Evolutionary conservation across 441 rosid species (phyloP), one percentile per base, ranked within the genome.

Genomic region (Breynia disticha): DNA sequence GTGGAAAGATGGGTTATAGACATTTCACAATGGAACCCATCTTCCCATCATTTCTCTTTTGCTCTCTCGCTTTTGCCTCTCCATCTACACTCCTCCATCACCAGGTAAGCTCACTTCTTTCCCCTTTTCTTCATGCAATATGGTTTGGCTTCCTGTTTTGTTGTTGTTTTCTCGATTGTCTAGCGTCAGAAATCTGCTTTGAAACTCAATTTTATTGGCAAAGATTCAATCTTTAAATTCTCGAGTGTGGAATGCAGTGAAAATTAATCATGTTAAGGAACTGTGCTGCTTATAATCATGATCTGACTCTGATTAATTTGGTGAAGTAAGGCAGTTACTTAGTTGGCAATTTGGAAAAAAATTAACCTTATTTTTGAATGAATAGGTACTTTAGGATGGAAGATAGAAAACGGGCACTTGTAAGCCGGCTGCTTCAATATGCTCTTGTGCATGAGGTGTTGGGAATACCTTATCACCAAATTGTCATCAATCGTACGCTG

Each of bases 381-480:
- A 56, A 38, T 60, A 83, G 87, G 49, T 84, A 73, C 61, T 57
- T 76, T 59, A 77, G 55, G 67, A 54, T 38, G 57, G 87, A 77
- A 24, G 91, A 84, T 45, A 76, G 75, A 52, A 81, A 81, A 62
- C 68, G 84, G 53, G 86, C 87, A 1, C 72, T 83, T 49, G 78
- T 76, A 19, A 84, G 91, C 71, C 55, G 72, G 49, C 48, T 84
- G 73, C 85, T 81, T 55, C 91, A 84, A 20, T 77, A 76, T 63
- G 62, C 76, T 48, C 69, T 84, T 43, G 66, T 72, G 28, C 67
- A 52, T 60, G 58, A 81, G 61, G 78, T 79, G 11, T 19, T 77
- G 59, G 78, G 74, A 48, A 66, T 76, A 45, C 79, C 79, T 4
- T 73, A 50, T 57, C 56, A 65, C 19, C 67, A 72, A 22, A 76